Percentiles rank a stretch among this genome's conserved stretches.
phyloP scores from a whole-genome alignment of 2,329 filamentous ascomycete genomes.

The Rhinocladiella mackenziei region DNA sequence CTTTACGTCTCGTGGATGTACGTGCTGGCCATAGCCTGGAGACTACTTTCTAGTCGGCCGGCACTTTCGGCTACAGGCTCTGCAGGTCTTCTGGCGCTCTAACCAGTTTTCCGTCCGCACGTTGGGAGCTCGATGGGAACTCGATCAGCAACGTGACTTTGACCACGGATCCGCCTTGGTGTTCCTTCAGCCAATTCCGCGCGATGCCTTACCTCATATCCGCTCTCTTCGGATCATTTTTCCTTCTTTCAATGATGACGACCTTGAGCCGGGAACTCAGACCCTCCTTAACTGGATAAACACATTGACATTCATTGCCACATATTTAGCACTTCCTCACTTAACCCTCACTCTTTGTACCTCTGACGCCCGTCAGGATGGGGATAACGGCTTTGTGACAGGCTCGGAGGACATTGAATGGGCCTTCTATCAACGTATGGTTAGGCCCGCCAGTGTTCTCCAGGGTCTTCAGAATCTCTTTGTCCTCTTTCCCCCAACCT shows the following conservation, averaged over 20 bases:
- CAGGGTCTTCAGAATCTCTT: neutral
- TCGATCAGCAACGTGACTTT: neutral
- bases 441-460: neutral
- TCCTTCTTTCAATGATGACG: neutral
- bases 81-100: neutral
- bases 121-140: neutral
- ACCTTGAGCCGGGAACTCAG: neutral
- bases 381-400: neutral
- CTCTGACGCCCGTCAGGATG: neutral
- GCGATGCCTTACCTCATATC: neutral
- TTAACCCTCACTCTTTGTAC: neutral
- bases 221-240: neutral
- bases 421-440: neutral
- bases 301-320: neutral
- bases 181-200: neutral
- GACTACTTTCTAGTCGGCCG: neutral
- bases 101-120: neutral
- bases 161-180: neutral
- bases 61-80: neutral
- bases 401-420: neutral
- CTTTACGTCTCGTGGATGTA: neutral
- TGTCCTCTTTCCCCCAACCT: neutral
- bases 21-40: neutral
- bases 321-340: neutral
- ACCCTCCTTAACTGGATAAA: neutral